phyloP scores from a whole-genome alignment of 2,329 filamentous ascomycete genomes.

The Stachybotrys chartarum region DNA sequence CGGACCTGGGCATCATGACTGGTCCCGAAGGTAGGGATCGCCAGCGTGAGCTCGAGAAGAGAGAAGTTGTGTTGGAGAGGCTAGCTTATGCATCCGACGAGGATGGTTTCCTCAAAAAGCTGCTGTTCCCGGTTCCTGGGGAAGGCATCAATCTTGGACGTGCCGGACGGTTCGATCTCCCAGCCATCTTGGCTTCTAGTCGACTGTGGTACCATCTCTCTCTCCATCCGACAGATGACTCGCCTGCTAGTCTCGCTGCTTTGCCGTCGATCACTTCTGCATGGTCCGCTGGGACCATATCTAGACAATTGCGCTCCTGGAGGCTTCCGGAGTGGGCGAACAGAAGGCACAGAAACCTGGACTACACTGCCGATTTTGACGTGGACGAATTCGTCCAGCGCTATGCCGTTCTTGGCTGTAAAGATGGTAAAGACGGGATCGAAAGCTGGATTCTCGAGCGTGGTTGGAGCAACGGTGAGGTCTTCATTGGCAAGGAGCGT shows the following conservation, averaged over 20 bases:
- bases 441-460: constrained; percentile 91
- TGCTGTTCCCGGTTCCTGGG: constrained; percentile 72
- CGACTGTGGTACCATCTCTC: constrained; percentile 93
- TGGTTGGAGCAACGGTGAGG: constrained; percentile 97
- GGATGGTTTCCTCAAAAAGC: constrained; percentile 72
- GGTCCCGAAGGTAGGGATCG: constrained; percentile 63
- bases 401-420: constrained; percentile 77
- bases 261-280: constrained; percentile 66
- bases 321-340: constrained; percentile 95
- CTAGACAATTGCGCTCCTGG: constrained; percentile 88
- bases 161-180: constrained; percentile 70
- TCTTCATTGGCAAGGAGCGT: constrained; percentile 81
- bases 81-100: constrained; percentile 74
- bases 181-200: constrained; percentile 69
- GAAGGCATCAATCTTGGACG: constrained; percentile 77
- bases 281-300: constrained; percentile 91
- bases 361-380: constrained; percentile 96
- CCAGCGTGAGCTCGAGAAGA: constrained; percentile 72
- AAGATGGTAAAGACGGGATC: constrained; percentile 84
- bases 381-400: constrained; percentile 83
- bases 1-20: constrained; percentile 69
- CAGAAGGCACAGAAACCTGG: constrained; percentile 78
- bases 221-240: constrained; percentile 84
- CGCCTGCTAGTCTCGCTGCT: constrained; percentile 66
- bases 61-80: constrained; percentile 79